A percentile compares a stretch with the other conserved stretches of the same genome.
phyloP scores from a whole-genome alignment of 2,329 filamentous ascomycete genomes.

The Neocucurbitaria cava region DNA sequence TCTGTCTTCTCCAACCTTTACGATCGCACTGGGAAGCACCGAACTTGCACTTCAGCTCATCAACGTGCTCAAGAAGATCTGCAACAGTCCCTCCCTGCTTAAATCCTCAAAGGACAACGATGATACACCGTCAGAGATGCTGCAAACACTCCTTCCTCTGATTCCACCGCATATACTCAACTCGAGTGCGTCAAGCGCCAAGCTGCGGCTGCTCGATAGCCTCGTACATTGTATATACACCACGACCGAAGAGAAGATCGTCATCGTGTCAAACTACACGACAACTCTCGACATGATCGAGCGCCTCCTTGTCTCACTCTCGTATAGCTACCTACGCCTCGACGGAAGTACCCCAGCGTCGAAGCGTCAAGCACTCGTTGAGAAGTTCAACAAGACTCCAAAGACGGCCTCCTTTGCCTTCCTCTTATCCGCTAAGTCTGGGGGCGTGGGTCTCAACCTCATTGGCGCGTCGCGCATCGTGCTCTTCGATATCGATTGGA shows the following conservation, averaged over 20 bases:
- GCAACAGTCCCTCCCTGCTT: slow-evolving; percentile 72
- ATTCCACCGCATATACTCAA: slow-evolving; percentile 64
- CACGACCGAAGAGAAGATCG: slow-evolving; percentile 72
- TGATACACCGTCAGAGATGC: slow-evolving; percentile 56
- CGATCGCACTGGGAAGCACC: slow-evolving; percentile 65
- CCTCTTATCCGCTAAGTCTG: slow-evolving; percentile 74
- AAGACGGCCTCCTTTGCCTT: slow-evolving; percentile 69
- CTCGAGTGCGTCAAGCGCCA: slow-evolving; percentile 66
- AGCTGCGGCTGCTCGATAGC: slow-evolving; percentile 71
- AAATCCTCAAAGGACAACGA: slow-evolving; percentile 58
- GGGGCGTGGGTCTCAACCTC: slow-evolving; percentile 73
- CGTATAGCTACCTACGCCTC: slow-evolving; percentile 69
- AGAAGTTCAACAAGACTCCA: slow-evolving; percentile 70
- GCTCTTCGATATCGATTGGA: slow-evolving; percentile 79
- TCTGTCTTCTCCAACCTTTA: slow-evolving; percentile 69
- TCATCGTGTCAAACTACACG: slow-evolving; percentile 79
- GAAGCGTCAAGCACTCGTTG: slow-evolving; percentile 72
- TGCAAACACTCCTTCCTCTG: slow-evolving; percentile 54
- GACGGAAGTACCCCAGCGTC: slow-evolving; percentile 70
- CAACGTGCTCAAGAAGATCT: slow-evolving; percentile 75
- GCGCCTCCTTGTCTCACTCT: slow-evolving; percentile 65
- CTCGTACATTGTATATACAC: slow-evolving; percentile 67
- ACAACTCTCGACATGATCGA: slow-evolving; percentile 73
- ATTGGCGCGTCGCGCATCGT: slow-evolving; percentile 74
- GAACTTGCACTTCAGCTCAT: slow-evolving; percentile 73